phyloP scores from a whole-genome alignment of 306 rosid genomes.

The Gynostemma pentaphyllum region DNA sequence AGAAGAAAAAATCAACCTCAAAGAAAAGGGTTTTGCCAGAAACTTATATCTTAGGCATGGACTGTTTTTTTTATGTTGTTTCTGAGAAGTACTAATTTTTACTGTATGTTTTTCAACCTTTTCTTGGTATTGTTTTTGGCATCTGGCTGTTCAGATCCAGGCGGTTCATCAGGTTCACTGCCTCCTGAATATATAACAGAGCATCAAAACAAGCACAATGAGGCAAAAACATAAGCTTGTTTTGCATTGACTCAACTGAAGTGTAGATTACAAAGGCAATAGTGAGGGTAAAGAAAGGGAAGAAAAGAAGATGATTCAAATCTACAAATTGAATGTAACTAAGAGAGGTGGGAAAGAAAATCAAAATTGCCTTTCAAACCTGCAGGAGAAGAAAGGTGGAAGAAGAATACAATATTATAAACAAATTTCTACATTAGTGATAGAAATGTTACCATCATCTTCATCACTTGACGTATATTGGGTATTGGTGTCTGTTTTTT shows the following conservation, averaged over 20 bases:
- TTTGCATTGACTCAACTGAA: constrained; percentile 9
- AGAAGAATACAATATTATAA: not conserved
- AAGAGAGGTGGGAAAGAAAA: not conserved
- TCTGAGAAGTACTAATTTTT: not conserved
- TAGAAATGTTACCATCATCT: constrained; percentile 37
- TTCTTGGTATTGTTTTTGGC: constrained; percentile 31
- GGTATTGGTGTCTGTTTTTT: constrained; percentile 39
- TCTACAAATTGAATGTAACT: not conserved
- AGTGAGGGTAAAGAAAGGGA: not conserved
- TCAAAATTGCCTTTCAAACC: not conserved
- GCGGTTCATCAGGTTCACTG: constrained; percentile 71
- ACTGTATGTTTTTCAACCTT: constrained; percentile 42
- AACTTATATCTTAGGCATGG: constrained; percentile 6
- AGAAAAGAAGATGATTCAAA: not conserved
- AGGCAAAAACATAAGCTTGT: constrained; percentile 21
- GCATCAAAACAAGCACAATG: constrained; percentile 20
- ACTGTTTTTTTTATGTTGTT: not conserved
- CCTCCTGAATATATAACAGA: constrained; percentile 44
- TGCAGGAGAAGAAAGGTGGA: no score
- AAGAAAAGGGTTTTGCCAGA: not conserved
- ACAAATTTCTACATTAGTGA: not conserved
- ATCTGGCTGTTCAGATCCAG: no score
- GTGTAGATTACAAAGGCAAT: not conserved
- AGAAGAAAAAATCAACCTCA: constrained; percentile 14
- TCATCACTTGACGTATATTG: constrained; percentile 72